These are phyloP conservation scores for Diaporthe sp. DNA, from an alignment of 2,329 filamentous ascomycete genomes.

Conservation along the genomic window DNA sequence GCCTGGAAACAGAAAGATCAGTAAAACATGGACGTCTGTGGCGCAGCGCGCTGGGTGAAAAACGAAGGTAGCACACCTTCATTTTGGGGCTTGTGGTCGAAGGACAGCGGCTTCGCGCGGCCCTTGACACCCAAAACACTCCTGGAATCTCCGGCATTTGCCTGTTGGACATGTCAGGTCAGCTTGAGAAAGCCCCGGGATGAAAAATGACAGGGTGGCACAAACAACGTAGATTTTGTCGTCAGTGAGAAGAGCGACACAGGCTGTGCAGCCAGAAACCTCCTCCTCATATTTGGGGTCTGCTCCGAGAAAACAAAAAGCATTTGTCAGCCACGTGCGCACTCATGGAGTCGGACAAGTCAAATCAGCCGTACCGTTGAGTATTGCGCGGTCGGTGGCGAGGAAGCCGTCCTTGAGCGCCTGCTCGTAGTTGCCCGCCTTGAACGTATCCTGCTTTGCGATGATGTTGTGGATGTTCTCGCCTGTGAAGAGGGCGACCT, in stretches of 20 bases:
- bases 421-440: conserved; percentile 91
- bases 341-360: too few relatives aligned
- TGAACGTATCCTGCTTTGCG: conserved; percentile 94
- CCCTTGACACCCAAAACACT: conserved; percentile 97
- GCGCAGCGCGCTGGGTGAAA: neutral
- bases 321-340: conserved; percentile 39
- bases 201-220: conserved; percentile 50
- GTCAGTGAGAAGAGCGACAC: conserved; percentile 88
- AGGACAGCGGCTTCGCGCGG: conserved; percentile 96
- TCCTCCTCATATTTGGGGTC: conserved; percentile 98
- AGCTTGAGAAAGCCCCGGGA: conserved; percentile 37
- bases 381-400: conserved; percentile 93
- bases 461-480: conserved; percentile 95
- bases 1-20: conserved; percentile 64
- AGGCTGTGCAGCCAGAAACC: conserved; percentile 97
- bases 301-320: conserved; percentile 55
- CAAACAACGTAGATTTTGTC: conserved; percentile 96
- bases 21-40: neutral
- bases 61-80: conserved; percentile 74
- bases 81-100: conserved; percentile 99
- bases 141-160: conserved; percentile 96
- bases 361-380: conserved; percentile 78
- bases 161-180: conserved; percentile 67
- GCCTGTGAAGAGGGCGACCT: conserved; percentile 93
- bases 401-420: conserved; percentile 97